Conservation (phyloP, 2,329 filamentous ascomycete species). For the Fusarium xyrophilum region DNA sequence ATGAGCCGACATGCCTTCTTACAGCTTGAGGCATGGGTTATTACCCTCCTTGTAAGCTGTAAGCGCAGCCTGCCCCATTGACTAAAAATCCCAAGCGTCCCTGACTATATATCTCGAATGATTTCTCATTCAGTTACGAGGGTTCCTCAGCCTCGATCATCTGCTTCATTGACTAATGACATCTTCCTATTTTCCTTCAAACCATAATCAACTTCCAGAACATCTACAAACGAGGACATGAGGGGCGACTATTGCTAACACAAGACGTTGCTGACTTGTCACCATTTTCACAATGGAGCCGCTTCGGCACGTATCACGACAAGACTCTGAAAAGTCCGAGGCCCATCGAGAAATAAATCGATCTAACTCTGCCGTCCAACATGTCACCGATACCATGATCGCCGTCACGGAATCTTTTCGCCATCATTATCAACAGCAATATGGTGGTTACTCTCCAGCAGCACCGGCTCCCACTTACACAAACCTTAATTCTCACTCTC, state of each 20-base stretch:
- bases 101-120: conserved; percentile 1
- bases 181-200: neutral
- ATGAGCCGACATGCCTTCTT: conserved; percentile 4
- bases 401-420: conserved; percentile 40
- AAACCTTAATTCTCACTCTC: conserved; percentile 1
- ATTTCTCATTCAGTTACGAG: conserved; percentile 20
- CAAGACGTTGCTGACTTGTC: conserved; percentile 20
- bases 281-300: conserved; percentile 34
- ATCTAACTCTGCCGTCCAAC: conserved; percentile 28
- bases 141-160: neutral
- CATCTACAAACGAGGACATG: conserved; percentile 9
- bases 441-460: conserved; percentile 25
- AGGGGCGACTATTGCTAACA: conserved; percentile 15
- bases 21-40: conserved; percentile 3
- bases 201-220: neutral
- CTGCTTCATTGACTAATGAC: neutral
- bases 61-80: conserved; percentile 11
- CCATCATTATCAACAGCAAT: conserved; percentile 33
- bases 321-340: conserved; percentile 38
- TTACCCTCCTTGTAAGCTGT: conserved; percentile 11
- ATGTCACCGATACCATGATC: conserved; percentile 38
- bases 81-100: conserved; percentile 13
- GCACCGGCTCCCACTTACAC: conserved; percentile 35
- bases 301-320: conserved; percentile 19
- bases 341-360: conserved; percentile 24